A percentile compares a stretch with the other conserved stretches of the same genome.
These are phyloP conservation scores for Melampsora americana DNA, from an alignment of 1,284 basidiomycete species.

Conservation along the genomic window DNA sequence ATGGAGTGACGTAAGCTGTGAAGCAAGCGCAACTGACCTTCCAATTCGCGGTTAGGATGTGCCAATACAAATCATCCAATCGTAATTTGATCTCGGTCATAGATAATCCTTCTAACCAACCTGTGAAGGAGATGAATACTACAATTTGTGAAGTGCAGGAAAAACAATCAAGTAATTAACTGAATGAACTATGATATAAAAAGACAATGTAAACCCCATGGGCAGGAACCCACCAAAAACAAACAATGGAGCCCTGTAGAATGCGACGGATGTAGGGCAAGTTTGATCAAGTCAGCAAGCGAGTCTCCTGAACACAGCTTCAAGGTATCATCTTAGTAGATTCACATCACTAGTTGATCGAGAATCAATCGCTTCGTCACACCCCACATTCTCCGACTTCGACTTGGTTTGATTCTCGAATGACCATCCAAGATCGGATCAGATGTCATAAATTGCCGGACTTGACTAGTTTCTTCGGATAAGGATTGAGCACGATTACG, in stretches of 20 bases:
- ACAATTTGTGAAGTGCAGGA: neutral
- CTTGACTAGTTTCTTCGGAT: neutral
- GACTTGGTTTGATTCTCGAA: neutral
- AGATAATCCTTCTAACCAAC: constrained; percentile 31
- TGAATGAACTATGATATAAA: no score
- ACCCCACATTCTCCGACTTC: constrained; percentile 5
- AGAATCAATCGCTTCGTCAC: constrained; percentile 14
- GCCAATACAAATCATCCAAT: constrained; percentile 22
- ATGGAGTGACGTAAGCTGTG: no score
- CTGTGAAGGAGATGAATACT: constrained; percentile 34
- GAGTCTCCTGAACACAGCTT: no score
- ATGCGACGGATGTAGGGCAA: neutral
- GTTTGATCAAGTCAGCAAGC: neutral
- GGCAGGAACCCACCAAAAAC: constrained; percentile 15
- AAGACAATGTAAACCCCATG: no score
- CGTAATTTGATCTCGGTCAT: constrained; percentile 24
- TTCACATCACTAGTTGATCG: constrained; percentile 27
- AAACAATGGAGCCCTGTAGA: constrained; percentile 30
- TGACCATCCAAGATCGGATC: neutral
- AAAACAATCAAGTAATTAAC: no score
- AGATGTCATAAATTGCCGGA: constrained; percentile 1
- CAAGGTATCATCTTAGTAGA: neutral
- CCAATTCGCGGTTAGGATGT: constrained; percentile 25
- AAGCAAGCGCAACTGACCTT: constrained; percentile 3
- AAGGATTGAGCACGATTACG: constrained; percentile 9